phyloP scores from a whole-genome alignment of 2,329 filamentous ascomycete genomes.

The Nannizziopsis barbatae region DNA sequence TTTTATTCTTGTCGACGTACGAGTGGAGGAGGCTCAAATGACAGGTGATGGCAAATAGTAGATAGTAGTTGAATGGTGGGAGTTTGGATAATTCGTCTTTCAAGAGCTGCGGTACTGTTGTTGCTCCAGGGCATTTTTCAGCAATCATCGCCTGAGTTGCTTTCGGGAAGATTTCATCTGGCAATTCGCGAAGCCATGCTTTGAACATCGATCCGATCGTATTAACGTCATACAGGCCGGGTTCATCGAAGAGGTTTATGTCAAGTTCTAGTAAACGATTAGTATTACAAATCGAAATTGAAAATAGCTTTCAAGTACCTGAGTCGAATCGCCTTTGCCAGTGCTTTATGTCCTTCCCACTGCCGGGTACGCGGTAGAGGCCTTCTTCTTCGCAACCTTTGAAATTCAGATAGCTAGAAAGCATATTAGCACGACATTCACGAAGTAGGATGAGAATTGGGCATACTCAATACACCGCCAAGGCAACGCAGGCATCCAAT shows the following conservation, averaged over 20 bases:
- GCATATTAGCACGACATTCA: not conserved
- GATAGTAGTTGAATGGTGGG: constrained; percentile 95
- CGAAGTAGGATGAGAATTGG: not conserved
- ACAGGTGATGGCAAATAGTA: constrained; percentile 93
- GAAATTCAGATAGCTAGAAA: constrained; percentile 67
- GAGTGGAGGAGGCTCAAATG: constrained; percentile 84
- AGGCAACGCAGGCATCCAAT: constrained; percentile 95
- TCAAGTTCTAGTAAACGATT: constrained; percentile 56
- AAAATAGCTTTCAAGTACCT: constrained; percentile 39
- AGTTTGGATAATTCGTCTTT: constrained; percentile 86
- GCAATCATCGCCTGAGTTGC: constrained; percentile 68
- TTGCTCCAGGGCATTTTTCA: constrained; percentile 65
- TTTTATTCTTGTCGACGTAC: constrained; percentile 92
- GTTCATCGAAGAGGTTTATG: constrained; percentile 77
- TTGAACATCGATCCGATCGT: constrained; percentile 95
- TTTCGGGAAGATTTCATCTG: constrained; percentile 86
- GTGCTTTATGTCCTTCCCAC: constrained; percentile 78
- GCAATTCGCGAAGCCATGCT: constrained; percentile 87
- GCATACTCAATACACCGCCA: constrained; percentile 83
- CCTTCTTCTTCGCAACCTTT: constrained; percentile 90
- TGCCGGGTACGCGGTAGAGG: constrained; percentile 83
- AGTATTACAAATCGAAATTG: not conserved
- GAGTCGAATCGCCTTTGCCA: constrained; percentile 89
- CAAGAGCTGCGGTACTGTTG: constrained; percentile 70
- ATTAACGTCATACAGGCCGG: constrained; percentile 88